Conservation (phyloP, 208 protist species). For the Polymyxa betae region DNA sequence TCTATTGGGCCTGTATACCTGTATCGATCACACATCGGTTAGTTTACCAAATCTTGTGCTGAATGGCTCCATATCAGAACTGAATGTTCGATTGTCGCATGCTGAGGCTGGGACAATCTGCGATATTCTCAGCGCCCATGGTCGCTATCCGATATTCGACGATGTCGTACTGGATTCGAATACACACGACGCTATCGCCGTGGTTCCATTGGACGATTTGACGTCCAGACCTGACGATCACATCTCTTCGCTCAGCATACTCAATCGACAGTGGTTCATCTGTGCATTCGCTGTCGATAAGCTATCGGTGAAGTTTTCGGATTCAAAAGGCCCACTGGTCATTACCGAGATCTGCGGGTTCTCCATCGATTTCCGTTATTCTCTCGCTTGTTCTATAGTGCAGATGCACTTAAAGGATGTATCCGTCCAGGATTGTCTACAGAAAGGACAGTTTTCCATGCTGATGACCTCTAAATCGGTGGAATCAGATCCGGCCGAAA, state of each 20-base stretch:
- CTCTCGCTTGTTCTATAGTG: not conserved
- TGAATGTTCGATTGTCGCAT: not conserved
- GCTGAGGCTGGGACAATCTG: too few relatives aligned
- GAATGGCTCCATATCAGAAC: constrained; percentile 7
- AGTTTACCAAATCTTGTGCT: constrained; percentile 10
- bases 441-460: not conserved
- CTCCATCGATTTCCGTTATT: not conserved
- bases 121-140: too few relatives aligned
- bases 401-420: not conserved
- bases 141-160: too few relatives aligned
- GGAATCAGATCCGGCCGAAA: not conserved
- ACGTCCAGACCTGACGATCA: too few relatives aligned
- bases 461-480: not conserved
- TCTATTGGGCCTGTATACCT: constrained; percentile 19
- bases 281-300: too few relatives aligned
- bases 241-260: too few relatives aligned
- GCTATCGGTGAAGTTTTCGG: too few relatives aligned
- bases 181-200: too few relatives aligned
- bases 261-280: too few relatives aligned
- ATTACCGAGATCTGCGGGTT: constrained; percentile 24
- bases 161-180: too few relatives aligned
- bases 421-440: not conserved
- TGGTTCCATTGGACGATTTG: too few relatives aligned
- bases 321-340: too few relatives aligned
- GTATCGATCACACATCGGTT: not conserved